These are phyloP conservation scores for Monosporascus sp. DNA, from an alignment of 2,329 filamentous ascomycete species.

Conservation along the genomic window DNA sequence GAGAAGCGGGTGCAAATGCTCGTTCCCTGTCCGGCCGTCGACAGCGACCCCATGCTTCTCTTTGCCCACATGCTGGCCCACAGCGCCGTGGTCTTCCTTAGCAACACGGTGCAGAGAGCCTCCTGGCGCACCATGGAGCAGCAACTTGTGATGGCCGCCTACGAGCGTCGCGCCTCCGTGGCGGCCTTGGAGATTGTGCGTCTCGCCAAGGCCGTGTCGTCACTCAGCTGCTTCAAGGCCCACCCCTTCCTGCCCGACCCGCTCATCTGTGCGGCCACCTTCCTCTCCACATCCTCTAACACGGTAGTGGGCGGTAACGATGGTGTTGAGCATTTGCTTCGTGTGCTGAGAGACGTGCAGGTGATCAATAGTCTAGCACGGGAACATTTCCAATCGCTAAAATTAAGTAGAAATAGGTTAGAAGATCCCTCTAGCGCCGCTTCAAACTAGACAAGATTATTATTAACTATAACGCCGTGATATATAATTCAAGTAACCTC, in stretches of 20 bases:
- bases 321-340: too few species aligned
- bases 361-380: too few species aligned
- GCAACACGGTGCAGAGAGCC: not conserved
- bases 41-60: not conserved
- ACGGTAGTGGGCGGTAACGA: too few species aligned
- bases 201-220: not conserved
- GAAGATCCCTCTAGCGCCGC: too few species aligned
- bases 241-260: conserved; percentile 1
- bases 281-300: too few species aligned
- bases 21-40: not conserved
- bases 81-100: conserved; percentile 1
- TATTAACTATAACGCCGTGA: too few species aligned
- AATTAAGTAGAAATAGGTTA: too few species aligned
- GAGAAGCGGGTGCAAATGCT: not conserved
- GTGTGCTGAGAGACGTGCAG: too few species aligned
- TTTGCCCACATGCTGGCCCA: conserved; percentile 1
- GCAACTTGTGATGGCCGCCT: too few species aligned
- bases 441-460: too few species aligned
- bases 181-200: not conserved
- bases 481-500: too few species aligned
- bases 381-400: too few species aligned
- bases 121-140: not conserved
- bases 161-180: not conserved
- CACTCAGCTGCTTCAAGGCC: conserved; percentile 1
- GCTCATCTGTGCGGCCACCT: not conserved